Evolutionary conservation across 169 alveolate genomes (phyloP), one percentile per base, ranked within the genome.

Genomic region (Perkinsus chesapeaki): DNA sequence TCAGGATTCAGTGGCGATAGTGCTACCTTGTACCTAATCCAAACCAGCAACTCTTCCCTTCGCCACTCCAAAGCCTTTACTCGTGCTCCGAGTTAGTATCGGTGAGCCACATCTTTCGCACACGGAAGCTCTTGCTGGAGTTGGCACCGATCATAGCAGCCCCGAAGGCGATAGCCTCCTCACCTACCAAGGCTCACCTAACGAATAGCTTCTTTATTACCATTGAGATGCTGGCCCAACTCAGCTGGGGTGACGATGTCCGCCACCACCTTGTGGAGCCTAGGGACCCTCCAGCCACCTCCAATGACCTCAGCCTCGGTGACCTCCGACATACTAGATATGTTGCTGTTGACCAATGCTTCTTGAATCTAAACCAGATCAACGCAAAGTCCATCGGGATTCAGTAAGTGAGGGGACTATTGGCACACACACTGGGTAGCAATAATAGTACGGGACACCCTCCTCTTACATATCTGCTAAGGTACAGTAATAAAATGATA

Each of bases 111-210:
- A 93, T 31, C 92, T 91, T 72, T 73, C 73, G 39, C 0, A 94
- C 94, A 3, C 95, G 95, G 73, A 92, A 94, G 0, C 93, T 37
- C 23, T 48, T 94, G 39, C 93, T 93, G 72, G 90, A 23, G 92
- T 93, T 93, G 48, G 96, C 95, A 5, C 94, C 96, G 90, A 91
- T 92, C 72, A 94, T 91, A 0, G 96, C 96, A 20, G 96, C 95
- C 0, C 96, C 96, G 27, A 93, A 93, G 7, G 96, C 95, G 92
- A 93, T 93, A 39, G 96, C 95, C 48, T 94, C 96, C 48, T 94
- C 96, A 3, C 94, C 60, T 43, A 16, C 60, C 60, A 43, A 43
- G 60, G 60, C 16, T 43, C 23, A 43, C 16, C 60, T 43, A 43
- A 43, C 60, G 60, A 43, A 5, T 16, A 43, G n/a, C n/a, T n/a